A percentile compares a stretch with the other conserved stretches of the same genome.
phyloP scores from a whole-genome alignment of 2,329 filamentous ascomycete genomes.

The Fusarium robinianum region DNA sequence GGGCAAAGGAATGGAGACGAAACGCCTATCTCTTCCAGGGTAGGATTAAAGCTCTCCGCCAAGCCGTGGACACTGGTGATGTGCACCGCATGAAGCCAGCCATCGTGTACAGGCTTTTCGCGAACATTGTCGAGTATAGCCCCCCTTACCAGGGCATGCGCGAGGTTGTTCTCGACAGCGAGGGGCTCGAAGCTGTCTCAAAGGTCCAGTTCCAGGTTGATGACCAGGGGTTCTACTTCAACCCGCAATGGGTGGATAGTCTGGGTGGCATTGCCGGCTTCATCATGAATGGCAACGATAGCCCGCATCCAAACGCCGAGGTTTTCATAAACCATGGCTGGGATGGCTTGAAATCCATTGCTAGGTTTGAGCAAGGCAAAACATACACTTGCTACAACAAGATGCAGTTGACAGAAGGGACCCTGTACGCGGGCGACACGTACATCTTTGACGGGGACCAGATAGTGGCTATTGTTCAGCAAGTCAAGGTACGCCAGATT shows the following conservation, averaged over 20 bases:
- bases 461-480: constrained; percentile 54
- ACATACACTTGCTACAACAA: constrained; percentile 61
- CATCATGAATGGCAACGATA: constrained; percentile 62
- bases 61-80: constrained; percentile 23
- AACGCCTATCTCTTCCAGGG: constrained; percentile 63
- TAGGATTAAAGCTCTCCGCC: constrained; percentile 59
- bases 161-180: constrained; percentile 55
- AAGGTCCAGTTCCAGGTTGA: constrained; percentile 58
- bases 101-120: constrained; percentile 67
- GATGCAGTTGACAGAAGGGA: constrained; percentile 57
- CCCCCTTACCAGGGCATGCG: constrained; percentile 61
- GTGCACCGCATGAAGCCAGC: constrained; percentile 28
- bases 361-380: constrained; percentile 39
- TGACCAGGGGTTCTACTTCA: constrained; percentile 53
- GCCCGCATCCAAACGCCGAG: constrained; percentile 53
- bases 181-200: constrained; percentile 39
- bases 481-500: constrained; percentile 52
- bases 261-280: constrained; percentile 64
- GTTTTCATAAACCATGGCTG: constrained; percentile 66
- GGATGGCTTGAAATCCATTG: constrained; percentile 54
- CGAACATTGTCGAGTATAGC: constrained; percentile 59
- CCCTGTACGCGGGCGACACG: constrained; percentile 51
- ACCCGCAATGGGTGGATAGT: constrained; percentile 64
- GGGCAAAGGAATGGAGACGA: constrained; percentile 30
- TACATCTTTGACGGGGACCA: constrained; percentile 60